Evolutionary conservation across 805 yeast genomes (phyloP).

Genomic region (Lachancea kluyveri): DNA sequence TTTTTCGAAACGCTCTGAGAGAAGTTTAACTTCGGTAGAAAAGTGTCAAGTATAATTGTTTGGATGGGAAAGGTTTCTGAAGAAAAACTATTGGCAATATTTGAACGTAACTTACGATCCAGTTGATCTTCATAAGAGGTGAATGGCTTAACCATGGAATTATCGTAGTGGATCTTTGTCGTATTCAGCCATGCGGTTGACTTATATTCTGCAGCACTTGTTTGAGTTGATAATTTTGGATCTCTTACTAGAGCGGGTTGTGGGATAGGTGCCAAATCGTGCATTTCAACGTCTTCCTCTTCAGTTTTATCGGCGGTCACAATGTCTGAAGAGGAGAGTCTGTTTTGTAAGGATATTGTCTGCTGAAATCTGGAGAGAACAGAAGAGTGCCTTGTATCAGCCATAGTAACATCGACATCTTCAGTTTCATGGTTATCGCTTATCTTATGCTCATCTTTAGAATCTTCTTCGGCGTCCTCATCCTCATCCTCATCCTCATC

Average conservation of each 20-base stretch:
- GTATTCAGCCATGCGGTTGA: conserved; percentile 28
- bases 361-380: conserved; percentile 49
- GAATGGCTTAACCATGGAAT: conserved; percentile 22
- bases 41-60: conserved; percentile 22
- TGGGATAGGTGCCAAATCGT: conserved; percentile 68
- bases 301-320: conserved; percentile 10
- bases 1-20: conserved; percentile 24
- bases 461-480: not conserved
- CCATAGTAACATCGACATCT: conserved; percentile 9
- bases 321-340: conserved; percentile 16
- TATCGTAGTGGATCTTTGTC: conserved; percentile 24
- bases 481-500: conserved; percentile 14
- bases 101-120: conserved; percentile 29
- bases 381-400: conserved; percentile 39
- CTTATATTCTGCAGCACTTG: conserved; percentile 39
- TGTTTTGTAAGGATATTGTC: conserved; percentile 32
- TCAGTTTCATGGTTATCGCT: conserved; percentile 7
- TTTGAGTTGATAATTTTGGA: conserved; percentile 14
- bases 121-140: conserved; percentile 14
- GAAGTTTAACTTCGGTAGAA: conserved; percentile 22
- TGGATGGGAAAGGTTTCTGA: conserved; percentile 29
- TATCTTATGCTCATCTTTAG: conserved; percentile 12
- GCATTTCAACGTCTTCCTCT: conserved; percentile 26
- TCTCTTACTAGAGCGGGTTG: conserved; percentile 55
- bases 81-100: conserved; percentile 23